Conservation (phyloP, 1,284 basidiomycete species). For the Malassezia slooffiae region DNA sequence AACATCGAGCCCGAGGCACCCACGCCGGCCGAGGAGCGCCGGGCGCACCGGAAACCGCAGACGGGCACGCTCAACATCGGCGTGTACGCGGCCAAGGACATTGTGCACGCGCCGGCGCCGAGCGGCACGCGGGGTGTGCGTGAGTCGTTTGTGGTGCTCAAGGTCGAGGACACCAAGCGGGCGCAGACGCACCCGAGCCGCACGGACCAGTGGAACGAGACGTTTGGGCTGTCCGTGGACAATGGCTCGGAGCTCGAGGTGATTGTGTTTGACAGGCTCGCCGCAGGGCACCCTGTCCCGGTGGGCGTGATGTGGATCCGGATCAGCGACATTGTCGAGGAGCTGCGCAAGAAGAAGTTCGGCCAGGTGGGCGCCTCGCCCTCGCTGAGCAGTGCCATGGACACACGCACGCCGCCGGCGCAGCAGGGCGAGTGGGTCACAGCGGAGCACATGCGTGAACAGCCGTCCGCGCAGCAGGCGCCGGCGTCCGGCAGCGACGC, state of each 20-base stretch:
- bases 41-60: conserved; percentile 82
- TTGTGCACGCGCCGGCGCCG: conserved; percentile 77
- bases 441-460: conserved; percentile 33
- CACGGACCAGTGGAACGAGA: conserved; percentile 93
- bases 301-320: conserved; percentile 94
- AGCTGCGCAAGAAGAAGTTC: conserved; percentile 79
- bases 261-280: conserved; percentile 82
- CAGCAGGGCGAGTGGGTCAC: conserved; percentile 37
- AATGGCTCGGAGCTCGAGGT: conserved; percentile 98
- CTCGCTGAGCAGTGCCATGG: no score
- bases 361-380: conserved; percentile 52
- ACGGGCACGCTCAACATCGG: conserved; percentile 86
- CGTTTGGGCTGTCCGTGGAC: conserved; percentile 90
- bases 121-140: conserved; percentile 47
- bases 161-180: conserved; percentile 87
- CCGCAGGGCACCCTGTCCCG: conserved; percentile 66
- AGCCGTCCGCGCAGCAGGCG: background rate
- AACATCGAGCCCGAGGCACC: conserved; percentile 58
- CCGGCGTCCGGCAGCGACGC: conserved; percentile 15
- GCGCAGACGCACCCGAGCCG: conserved; percentile 84
- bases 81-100: conserved; percentile 76
- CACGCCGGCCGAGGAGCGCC: conserved; percentile 60
- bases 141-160: conserved; percentile 86
- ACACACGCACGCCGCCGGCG: conserved; percentile 50
- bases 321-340: conserved; percentile 88